A percentile compares a stretch with the other conserved stretches of the same genome.
These are phyloP conservation scores for Pilasporangium apinafurcum DNA, from an alignment of 352 stramenopile genomes.

Conservation along the genomic window DNA sequence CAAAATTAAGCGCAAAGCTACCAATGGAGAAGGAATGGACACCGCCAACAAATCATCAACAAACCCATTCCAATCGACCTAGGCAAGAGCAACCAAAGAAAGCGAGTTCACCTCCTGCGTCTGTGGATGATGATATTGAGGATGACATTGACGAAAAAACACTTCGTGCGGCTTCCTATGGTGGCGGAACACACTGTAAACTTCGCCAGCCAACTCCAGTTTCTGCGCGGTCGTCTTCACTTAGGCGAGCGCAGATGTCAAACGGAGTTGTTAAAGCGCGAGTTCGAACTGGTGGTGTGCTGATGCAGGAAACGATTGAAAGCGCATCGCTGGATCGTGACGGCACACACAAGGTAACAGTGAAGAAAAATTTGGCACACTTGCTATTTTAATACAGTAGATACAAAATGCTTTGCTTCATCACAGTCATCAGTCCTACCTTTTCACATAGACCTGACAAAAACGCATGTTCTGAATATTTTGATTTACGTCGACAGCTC, in stretches of 20 bases:
- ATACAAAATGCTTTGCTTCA: neutral
- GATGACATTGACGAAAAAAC: constrained; percentile 13
- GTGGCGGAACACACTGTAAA: constrained; percentile 30
- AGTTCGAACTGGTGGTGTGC: constrained; percentile 29
- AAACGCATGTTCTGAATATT: no score
- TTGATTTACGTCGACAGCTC: constrained; percentile 19
- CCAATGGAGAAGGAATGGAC: no score
- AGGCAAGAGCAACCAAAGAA: neutral
- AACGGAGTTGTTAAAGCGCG: constrained; percentile 45
- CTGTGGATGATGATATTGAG: neutral
- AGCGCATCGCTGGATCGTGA: constrained; percentile 11
- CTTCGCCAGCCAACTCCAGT: constrained; percentile 23
- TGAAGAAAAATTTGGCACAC: constrained; percentile 59
- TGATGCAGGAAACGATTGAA: constrained; percentile 13
- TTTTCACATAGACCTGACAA: no score
- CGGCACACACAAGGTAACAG: constrained; percentile 48
- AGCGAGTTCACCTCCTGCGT: no score
- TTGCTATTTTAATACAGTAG: constrained; percentile 50
- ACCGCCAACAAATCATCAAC: neutral
- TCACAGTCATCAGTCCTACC: neutral
- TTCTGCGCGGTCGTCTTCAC: constrained; percentile 22
- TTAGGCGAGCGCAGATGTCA: constrained; percentile 42
- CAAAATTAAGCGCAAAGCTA: constrained; percentile 10
- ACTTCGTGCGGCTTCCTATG: constrained; percentile 28
- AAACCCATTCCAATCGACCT: neutral